These are phyloP conservation scores for Sanghuangporus weigelae DNA, from an alignment of 1,284 basidiomycete genomes.

Conservation along the genomic window DNA sequence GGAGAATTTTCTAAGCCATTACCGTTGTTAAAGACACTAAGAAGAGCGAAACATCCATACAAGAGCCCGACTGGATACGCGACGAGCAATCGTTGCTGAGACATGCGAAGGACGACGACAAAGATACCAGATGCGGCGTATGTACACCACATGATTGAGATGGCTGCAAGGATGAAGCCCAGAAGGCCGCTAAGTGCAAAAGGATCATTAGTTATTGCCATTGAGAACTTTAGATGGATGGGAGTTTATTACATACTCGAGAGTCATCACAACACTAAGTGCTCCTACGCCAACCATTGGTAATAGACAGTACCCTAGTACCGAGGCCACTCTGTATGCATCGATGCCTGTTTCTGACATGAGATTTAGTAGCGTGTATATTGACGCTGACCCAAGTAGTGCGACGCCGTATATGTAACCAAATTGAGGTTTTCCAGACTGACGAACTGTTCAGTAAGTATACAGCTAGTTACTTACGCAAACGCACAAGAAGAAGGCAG, in stretches of 20 bases:
- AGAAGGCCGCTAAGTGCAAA: slow-evolving; percentile 56
- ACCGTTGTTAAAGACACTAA: slow-evolving; percentile 74
- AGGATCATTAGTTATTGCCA: slow-evolving; percentile 14
- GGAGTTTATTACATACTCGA: slow-evolving; percentile 57
- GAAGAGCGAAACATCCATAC: slow-evolving; percentile 88
- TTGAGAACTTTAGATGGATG: slow-evolving; percentile 14
- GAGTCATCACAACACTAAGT: slow-evolving; percentile 80
- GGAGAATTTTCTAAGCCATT: slow-evolving; percentile 14
- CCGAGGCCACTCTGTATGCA: slow-evolving; percentile 92
- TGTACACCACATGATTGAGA: slow-evolving; percentile 93
- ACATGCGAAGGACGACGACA: slow-evolving; percentile 89
- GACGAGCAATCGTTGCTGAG: slow-evolving; percentile 86
- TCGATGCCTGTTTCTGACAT: slow-evolving; percentile 97
- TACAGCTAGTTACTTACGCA: background rate
- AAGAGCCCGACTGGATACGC: slow-evolving; percentile 91
- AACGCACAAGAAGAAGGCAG: slow-evolving; percentile 82
- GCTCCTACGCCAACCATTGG: slow-evolving; percentile 97
- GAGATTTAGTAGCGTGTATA: slow-evolving; percentile 94
- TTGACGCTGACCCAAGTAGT: slow-evolving; percentile 87
- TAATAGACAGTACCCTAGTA: slow-evolving; percentile 94
- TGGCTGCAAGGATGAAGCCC: slow-evolving; percentile 75
- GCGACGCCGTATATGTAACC: slow-evolving; percentile 99
- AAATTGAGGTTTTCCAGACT: slow-evolving; percentile 99
- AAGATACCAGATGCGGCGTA: slow-evolving; percentile 93
- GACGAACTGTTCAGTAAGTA: background rate